A percentile compares a stretch with the other conserved stretches of the same genome.
These are phyloP conservation scores for Diaporthe australafricana DNA, from an alignment of 2,329 filamentous ascomycete genomes.

Conservation along the genomic window DNA sequence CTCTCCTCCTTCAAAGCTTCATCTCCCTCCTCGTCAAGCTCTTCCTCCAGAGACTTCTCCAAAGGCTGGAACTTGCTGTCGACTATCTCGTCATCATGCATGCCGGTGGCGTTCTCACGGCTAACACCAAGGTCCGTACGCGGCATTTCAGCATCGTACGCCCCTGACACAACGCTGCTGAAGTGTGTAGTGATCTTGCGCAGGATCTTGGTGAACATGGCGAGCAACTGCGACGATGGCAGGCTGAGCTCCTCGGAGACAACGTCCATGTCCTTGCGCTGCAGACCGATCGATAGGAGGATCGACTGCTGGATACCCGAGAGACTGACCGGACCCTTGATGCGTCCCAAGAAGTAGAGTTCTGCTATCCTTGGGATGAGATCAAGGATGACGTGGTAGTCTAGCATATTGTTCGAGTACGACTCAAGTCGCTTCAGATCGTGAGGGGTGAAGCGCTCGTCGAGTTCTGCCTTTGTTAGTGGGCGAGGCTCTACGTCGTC, in stretches of 20 bases:
- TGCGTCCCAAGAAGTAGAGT: conserved; percentile 85
- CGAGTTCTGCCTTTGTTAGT: conserved; percentile 81
- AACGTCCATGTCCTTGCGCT: conserved; percentile 86
- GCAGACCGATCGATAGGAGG: conserved; percentile 89
- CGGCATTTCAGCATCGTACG: conserved; percentile 76
- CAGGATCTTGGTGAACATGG: conserved; percentile 97
- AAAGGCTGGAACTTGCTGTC: conserved; percentile 77
- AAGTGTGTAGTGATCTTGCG: conserved; percentile 88
- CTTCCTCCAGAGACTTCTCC: conserved; percentile 79
- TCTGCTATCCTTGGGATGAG: conserved; percentile 85
- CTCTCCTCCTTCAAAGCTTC: conserved; percentile 78
- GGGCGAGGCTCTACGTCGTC: conserved; percentile 63
- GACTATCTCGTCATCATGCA: conserved; percentile 76
- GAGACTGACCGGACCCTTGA: conserved; percentile 76
- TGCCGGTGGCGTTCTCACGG: conserved; percentile 68
- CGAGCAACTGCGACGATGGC: conserved; percentile 82
- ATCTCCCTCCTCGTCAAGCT: conserved; percentile 85
- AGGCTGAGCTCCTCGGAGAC: conserved; percentile 82
- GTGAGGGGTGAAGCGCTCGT: conserved; percentile 84
- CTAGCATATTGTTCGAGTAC: conserved; percentile 96
- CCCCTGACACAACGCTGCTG: conserved; percentile 77
- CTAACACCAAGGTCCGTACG: conserved; percentile 69
- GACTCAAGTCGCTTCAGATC: conserved; percentile 95
- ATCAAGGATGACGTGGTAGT: conserved; percentile 97
- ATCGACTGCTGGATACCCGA: conserved; percentile 88